Evolutionary conservation across 495 filamentous ascomycete genomes (phyloP).

Genomic region (Aspergillus biplanus): DNA sequence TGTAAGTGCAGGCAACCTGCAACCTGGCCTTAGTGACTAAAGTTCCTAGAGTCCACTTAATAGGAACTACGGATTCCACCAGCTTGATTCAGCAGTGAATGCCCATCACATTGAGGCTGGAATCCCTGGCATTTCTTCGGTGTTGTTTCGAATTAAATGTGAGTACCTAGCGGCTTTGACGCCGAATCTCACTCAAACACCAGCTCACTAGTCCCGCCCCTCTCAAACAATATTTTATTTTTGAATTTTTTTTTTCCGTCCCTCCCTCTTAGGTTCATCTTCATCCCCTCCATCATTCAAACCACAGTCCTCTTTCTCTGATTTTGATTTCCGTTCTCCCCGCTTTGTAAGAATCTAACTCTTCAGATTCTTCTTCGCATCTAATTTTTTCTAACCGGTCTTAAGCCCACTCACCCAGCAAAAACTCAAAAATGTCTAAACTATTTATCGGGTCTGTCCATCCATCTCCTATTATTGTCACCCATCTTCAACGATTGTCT

Average conservation of each 20-base stretch:
- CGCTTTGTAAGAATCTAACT: background rate
- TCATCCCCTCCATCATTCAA: constrained; percentile 23
- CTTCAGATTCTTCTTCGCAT: constrained; percentile 17
- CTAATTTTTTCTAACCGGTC: constrained; percentile 22
- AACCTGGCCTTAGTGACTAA: background rate
- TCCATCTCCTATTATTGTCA: constrained; percentile 20
- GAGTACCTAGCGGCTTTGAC: constrained; percentile 1
- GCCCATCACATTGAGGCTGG: background rate
- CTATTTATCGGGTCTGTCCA: constrained; percentile 78
- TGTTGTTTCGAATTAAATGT: background rate
- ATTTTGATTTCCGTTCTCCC: background rate
- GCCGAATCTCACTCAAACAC: constrained; percentile 1
- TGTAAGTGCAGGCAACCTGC: constrained; percentile 3
- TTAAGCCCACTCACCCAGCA: constrained; percentile 31
- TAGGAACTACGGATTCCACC: background rate
- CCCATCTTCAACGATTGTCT: constrained; percentile 16
- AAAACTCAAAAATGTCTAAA: constrained; percentile 70
- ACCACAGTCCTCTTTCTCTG: constrained; percentile 5
- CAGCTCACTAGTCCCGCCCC: constrained; percentile 3
- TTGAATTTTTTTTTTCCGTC: background rate
- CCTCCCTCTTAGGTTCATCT: constrained; percentile 3
- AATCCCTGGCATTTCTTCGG: constrained; percentile 1
- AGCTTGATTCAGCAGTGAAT: constrained; percentile 1
- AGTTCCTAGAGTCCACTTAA: background rate
- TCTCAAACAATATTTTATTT: background rate